phyloP scores from a whole-genome alignment of 192 early-diverging fungal genomes.

The Linnemannia hyalina region DNA sequence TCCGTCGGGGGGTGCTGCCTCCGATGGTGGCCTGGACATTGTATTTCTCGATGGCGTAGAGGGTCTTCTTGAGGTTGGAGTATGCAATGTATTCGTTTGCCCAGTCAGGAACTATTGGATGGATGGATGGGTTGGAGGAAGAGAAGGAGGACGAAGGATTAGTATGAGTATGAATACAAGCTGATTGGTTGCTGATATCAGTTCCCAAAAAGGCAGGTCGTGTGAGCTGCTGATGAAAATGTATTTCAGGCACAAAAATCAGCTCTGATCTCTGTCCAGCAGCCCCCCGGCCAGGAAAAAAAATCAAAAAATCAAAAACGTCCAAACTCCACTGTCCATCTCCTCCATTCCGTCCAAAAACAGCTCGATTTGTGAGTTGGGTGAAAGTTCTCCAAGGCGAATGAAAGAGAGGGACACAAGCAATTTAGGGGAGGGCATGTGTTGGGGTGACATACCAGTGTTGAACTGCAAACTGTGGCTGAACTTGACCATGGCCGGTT shows the following conservation, averaged over 20 bases:
- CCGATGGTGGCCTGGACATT: constrained; percentile 15
- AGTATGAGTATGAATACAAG: not conserved
- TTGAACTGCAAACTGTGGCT: constrained; percentile 84
- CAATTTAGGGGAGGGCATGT: not conserved
- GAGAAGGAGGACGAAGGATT: not conserved
- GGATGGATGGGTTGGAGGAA: not conserved
- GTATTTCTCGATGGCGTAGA: constrained; percentile 82
- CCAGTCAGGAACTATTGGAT: constrained; percentile 78
- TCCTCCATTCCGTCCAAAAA: not conserved
- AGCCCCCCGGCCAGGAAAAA: not conserved
- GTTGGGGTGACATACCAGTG: constrained; percentile 38
- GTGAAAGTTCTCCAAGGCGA: too few relatives aligned
- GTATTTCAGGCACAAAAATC: not conserved
- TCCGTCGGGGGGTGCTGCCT: not conserved
- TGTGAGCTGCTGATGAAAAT: not conserved
- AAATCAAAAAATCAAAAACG: not conserved
- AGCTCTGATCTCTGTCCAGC: not conserved
- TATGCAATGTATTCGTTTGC: constrained; percentile 80
- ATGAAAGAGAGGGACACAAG: not conserved
- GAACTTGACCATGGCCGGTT: constrained; percentile 77
- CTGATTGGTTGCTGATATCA: not conserved
- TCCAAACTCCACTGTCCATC: not conserved
- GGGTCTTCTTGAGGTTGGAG: constrained; percentile 81
- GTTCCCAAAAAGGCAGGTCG: constrained; percentile 17
- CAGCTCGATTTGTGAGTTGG: not conserved